Evolutionary conservation across 148 eudicot species (phyloP).

Genomic region (Mesembryanthemum crystallinum): DNA sequence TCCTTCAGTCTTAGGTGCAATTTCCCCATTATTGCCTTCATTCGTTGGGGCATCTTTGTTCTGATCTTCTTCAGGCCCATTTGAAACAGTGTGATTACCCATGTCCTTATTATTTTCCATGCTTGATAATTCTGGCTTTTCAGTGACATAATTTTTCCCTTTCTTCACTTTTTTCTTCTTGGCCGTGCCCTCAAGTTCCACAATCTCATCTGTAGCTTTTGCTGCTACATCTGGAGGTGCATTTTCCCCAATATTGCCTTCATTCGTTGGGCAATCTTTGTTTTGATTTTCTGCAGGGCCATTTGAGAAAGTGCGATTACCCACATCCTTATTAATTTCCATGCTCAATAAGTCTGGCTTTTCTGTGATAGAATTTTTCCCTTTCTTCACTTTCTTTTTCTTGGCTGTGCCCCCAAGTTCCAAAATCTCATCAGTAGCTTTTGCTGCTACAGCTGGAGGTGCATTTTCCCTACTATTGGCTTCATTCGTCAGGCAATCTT

Average conservation of each 20-base stretch:
- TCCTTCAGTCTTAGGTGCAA: background rate
- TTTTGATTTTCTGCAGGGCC: background rate
- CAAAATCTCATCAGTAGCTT: background rate
- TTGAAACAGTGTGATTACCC: background rate
- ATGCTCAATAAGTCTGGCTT: conserved; percentile 23
- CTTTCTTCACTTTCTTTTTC: conserved; percentile 37
- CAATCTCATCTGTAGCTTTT: background rate
- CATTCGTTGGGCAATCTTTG: background rate
- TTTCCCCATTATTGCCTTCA: conserved; percentile 19
- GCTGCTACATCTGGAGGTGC: background rate
- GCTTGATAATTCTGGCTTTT: conserved; percentile 24
- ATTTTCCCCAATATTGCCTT: conserved; percentile 15
- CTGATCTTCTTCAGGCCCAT: background rate
- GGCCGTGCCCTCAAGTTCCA: conserved; percentile 23
- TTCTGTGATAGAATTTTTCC: conserved; percentile 31
- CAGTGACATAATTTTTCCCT: conserved; percentile 31
- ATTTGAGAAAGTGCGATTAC: background rate
- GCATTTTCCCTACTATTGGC: background rate
- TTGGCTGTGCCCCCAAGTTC: conserved; percentile 27
- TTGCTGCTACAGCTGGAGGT: background rate
- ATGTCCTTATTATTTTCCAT: conserved; percentile 16
- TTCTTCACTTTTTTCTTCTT: conserved; percentile 40
- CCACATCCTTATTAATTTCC: conserved; percentile 16
- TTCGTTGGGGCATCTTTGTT: background rate
- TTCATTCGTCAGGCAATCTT: background rate